Conservation (phyloP, 805 yeast species). For the Grigorovia transvaalensis region DNA sequence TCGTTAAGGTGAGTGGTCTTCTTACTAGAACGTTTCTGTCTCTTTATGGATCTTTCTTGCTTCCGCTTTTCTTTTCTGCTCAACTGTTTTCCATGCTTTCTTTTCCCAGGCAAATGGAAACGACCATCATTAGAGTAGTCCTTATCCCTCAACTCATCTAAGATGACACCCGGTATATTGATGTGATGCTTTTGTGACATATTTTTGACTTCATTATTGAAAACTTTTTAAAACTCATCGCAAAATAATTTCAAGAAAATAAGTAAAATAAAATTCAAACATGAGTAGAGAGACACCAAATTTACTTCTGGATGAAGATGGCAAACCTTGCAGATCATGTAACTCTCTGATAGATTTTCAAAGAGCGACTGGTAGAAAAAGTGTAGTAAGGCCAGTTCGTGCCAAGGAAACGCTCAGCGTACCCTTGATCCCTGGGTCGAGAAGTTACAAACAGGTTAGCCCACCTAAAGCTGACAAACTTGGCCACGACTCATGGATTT, state of each 20-base stretch:
- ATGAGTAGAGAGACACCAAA: conserved; percentile 26
- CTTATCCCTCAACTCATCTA: conserved; percentile 41
- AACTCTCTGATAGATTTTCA: conserved; percentile 74
- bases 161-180: conserved; percentile 42
- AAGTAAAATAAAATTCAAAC: conserved; percentile 46
- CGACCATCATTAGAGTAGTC: conserved; percentile 36
- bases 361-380: conserved; percentile 36
- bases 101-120: conserved; percentile 18
- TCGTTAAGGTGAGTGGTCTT: background rate
- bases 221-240: conserved; percentile 3
- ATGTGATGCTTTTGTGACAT: conserved; percentile 33
- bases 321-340: conserved; percentile 93
- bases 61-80: conserved; percentile 36
- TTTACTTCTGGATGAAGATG: conserved; percentile 72
- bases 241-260: conserved; percentile 1
- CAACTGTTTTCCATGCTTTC: conserved; percentile 24
- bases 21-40: conserved; percentile 11
- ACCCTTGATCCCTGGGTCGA: conserved; percentile 15
- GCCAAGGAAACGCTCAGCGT: background rate
- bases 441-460: conserved; percentile 38
- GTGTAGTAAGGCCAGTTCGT: conserved; percentile 3
- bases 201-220: background rate
- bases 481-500: conserved; percentile 87
- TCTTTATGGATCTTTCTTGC: conserved; percentile 31
- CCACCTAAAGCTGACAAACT: conserved; percentile 81